Evolutionary conservation across 768 basidiomycete genomes (phyloP).

Genomic region (Lactifluus subvellereus): DNA sequence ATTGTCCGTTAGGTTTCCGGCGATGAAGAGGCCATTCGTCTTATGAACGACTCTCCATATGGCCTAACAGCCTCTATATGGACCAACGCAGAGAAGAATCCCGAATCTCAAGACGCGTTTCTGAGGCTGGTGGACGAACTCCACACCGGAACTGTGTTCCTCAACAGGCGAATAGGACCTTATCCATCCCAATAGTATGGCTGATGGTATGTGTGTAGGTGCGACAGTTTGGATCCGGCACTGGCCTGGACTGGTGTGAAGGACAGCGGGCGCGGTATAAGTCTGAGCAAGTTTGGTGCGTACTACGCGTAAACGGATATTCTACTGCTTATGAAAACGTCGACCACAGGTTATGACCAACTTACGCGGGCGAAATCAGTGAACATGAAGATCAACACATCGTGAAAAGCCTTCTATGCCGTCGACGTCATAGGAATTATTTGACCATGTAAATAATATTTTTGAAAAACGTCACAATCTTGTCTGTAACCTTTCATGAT

Average conservation of each 20-base stretch:
- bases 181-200: not conserved
- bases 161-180: conserved; percentile 58
- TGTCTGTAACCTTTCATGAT: not conserved
- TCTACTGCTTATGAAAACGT: conserved; percentile 3
- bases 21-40: conserved; percentile 79
- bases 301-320: conserved; percentile 7
- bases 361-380: conserved; percentile 75
- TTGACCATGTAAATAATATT: not conserved
- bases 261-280: conserved; percentile 86
- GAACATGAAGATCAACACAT: conserved; percentile 73
- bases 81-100: conserved; percentile 64
- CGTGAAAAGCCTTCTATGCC: not conserved
- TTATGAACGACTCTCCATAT: conserved; percentile 97
- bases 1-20: conserved; percentile 50
- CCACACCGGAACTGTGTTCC: conserved; percentile 87
- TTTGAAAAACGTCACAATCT: not conserved
- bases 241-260: conserved; percentile 94
- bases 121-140: conserved; percentile 60
- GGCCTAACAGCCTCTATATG: conserved; percentile 93
- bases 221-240: conserved; percentile 89
- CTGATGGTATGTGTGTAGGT: conserved; percentile 38
- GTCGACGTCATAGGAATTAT: not conserved
- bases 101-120: conserved; percentile 65
- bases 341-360: conserved; percentile 73
- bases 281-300: conserved; percentile 83